phyloP scores from a whole-genome alignment of 805 yeast species.

The Metschnikowia noctiluminum region DNA sequence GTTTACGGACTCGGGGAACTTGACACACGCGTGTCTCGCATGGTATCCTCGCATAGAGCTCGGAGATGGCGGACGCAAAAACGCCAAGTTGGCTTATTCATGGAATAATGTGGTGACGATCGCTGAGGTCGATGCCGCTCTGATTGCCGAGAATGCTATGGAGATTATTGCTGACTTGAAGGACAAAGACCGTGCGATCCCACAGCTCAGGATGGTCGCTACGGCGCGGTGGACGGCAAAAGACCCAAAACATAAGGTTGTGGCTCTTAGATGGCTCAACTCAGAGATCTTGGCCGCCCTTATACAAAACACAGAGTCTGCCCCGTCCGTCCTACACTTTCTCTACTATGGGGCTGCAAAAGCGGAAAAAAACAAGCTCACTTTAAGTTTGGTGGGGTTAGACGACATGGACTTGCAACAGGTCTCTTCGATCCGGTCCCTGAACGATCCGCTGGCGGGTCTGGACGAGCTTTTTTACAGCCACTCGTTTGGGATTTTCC shows the following conservation, averaged over 20 bases:
- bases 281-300: slow-evolving; percentile 26
- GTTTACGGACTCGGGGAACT: slow-evolving; percentile 20
- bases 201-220: slow-evolving; percentile 24
- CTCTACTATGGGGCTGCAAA: slow-evolving; percentile 5
- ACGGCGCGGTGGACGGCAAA: slow-evolving; percentile 24
- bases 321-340: slow-evolving; percentile 4
- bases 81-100: slow-evolving; percentile 58
- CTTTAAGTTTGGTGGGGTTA: slow-evolving; percentile 7
- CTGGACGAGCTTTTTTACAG: slow-evolving; percentile 21
- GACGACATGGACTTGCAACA: slow-evolving; percentile 13
- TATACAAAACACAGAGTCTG: slow-evolving; percentile 9
- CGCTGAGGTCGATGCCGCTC: slow-evolving; percentile 44
- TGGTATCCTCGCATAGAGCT: slow-evolving; percentile 57
- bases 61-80: slow-evolving; percentile 24
- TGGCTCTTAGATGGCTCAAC: slow-evolving; percentile 54
- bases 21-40: slow-evolving; percentile 42
- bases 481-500: slow-evolving; percentile 21
- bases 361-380: not conserved
- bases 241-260: slow-evolving; percentile 25
- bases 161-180: slow-evolving; percentile 27
- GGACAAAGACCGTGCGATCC: slow-evolving; percentile 37
- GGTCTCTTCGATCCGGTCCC: slow-evolving; percentile 18
- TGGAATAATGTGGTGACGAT: slow-evolving; percentile 64
- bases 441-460: slow-evolving; percentile 8
- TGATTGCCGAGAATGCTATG: slow-evolving; percentile 29